Evolutionary conservation across 495 filamentous ascomycete species (phyloP), one percentile per base, ranked within the genome.

Genomic region (Aspergillus funiculosus): DNA sequence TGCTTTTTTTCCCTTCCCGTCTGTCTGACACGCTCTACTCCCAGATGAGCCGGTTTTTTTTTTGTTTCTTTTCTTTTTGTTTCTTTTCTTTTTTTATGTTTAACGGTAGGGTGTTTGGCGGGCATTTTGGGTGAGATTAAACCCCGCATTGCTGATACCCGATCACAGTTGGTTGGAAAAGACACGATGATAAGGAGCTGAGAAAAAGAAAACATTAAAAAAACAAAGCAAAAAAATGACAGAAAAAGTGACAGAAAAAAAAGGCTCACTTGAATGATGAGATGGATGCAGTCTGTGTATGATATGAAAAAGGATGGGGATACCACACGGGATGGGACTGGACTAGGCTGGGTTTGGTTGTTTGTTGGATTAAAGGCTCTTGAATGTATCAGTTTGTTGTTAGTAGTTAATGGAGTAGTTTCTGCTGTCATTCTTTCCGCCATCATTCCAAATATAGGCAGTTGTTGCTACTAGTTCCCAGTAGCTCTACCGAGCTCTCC

Each of bases 81-180:
- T 19, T 39, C 19, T 41, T 54, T 54, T 20, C 19, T 29, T 52
- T 21, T 14, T 21, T 31, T 45, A 20, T 37, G 18, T 46, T 19
- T 28, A n/a, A n/a, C n/a, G 14, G 15, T 30, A 39, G 15, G 44
- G 44, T 39, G 44, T 47, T 43, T 47, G 35, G 27, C 21, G 20
- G 15, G 28, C 15, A 36, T 17, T 35, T 34, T 17, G 28, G 37
- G 7, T 30, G 53, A 41, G 27, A 40, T 15, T 38, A 43, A 47
- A 56, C 49, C 50, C 52, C 44, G 35, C 42, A 47, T 50, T 53
- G 39, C 53, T 54, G 57, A 60, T 57, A 54, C 50, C 49, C 49
- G 45, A 45, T 37, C 36, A 52, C 25, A 31, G 44, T 35, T 10
- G 42, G 43, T 43, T 53, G 46, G 28, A 35, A 22, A 24, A 17